These are phyloP conservation scores for Penicillium cinerascens DNA, from an alignment of 495 filamentous ascomycete species.

Conservation along the genomic window DNA sequence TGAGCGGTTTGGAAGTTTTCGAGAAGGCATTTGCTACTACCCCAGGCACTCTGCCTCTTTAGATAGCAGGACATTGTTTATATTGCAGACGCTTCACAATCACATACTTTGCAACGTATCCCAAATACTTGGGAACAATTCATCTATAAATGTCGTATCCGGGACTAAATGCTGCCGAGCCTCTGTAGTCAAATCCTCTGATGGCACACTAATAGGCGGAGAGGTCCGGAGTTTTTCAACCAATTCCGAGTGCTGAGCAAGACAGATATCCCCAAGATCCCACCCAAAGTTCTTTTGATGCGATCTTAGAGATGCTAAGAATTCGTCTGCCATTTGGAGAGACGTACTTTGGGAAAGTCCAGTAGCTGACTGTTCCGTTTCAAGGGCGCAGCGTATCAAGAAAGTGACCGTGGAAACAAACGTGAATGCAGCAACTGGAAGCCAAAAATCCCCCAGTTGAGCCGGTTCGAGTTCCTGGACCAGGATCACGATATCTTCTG, in stretches of 20 bases:
- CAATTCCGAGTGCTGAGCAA: conserved; percentile 11
- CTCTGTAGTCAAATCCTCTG: too few species aligned
- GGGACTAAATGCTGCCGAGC: too few species aligned
- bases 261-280: conserved; percentile 20
- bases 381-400: conserved; percentile 26
- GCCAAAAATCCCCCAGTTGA: conserved; percentile 32
- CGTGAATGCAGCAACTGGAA: conserved; percentile 30
- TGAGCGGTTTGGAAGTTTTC: conserved; percentile 12
- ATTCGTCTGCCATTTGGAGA: conserved; percentile 9
- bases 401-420: conserved; percentile 31
- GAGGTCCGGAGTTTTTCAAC: conserved; percentile 3
- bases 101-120: conserved; percentile 13
- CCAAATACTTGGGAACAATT: conserved; percentile 14
- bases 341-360: conserved; percentile 3
- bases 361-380: conserved; percentile 6
- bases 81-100: too few species aligned
- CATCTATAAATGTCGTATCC: conserved; percentile 4
- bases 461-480: conserved; percentile 28
- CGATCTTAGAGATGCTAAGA: not conserved
- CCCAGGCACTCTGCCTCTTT: too few species aligned
- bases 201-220: too few species aligned
- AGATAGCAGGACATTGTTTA: too few species aligned
- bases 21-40: not conserved
- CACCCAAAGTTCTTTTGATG: conserved; percentile 11
- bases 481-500: conserved; percentile 34